Conservation (phyloP, 129 eudicot genomes). For the Centella asiatica region DNA sequence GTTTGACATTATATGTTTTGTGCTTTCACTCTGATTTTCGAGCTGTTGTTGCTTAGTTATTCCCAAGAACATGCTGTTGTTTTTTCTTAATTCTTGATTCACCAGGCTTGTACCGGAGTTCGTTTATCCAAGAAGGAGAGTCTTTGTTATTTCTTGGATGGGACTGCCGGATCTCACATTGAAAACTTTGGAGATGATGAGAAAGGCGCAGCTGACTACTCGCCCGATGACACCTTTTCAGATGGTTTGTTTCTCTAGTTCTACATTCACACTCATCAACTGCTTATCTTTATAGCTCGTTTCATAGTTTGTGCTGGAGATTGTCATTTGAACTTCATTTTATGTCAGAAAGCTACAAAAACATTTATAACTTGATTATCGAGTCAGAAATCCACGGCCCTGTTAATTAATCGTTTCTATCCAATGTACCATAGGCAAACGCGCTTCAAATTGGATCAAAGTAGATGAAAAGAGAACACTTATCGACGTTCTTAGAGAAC, state of each 20-base stretch:
- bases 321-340: background rate
- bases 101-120: constrained; percentile 58
- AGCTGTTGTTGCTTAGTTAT: background rate
- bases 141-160: constrained; percentile 53
- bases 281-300: background rate
- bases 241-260: constrained; percentile 23
- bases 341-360: background rate
- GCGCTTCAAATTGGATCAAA: constrained; percentile 13
- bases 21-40: background rate
- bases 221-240: constrained; percentile 18
- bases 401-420: background rate
- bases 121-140: constrained; percentile 59
- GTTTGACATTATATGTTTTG: constrained; percentile 23
- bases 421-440: constrained; percentile 31
- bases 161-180: constrained; percentile 63
- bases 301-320: background rate
- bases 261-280: background rate
- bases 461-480: constrained; percentile 71
- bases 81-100: constrained; percentile 6
- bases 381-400: background rate
- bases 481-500: constrained; percentile 57
- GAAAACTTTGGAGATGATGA: constrained; percentile 44
- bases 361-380: background rate
- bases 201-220: constrained; percentile 24
- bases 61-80: background rate